These are phyloP conservation scores for Fonsecaea nubica DNA, from an alignment of 2,329 filamentous ascomycete species.

Conservation along the genomic window DNA sequence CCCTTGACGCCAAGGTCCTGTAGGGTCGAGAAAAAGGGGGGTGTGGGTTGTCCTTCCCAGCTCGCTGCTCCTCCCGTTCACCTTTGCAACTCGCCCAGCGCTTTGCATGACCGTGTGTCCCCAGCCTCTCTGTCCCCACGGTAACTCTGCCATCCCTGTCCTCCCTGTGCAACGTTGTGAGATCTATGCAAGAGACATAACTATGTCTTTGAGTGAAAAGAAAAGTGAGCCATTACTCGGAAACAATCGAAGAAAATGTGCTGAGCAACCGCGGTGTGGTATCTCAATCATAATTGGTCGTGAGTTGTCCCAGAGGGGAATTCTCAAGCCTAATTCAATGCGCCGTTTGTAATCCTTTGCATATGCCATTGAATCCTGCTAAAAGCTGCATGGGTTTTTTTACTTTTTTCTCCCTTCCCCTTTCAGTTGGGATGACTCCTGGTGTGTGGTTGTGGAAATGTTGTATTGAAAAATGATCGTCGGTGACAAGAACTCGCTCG, in stretches of 20 bases:
- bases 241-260: conserved; percentile 24
- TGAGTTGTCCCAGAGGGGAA: conserved; percentile 5
- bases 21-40: background rate
- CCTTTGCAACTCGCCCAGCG: background rate
- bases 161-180: conserved; percentile 12
- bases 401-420: background rate
- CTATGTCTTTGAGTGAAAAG: conserved; percentile 21
- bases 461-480: background rate
- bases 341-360: conserved; percentile 3
- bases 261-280: conserved; percentile 28
- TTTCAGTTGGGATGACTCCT: background rate
- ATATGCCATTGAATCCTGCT: background rate
- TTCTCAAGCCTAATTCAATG: conserved; percentile 7
- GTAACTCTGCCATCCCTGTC: conserved; percentile 3
- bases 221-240: conserved; percentile 13
- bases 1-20: background rate
- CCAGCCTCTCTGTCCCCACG: background rate
- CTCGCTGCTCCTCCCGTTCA: background rate
- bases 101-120: background rate
- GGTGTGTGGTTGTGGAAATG: background rate
- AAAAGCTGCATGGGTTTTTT: background rate
- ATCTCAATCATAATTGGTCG: conserved; percentile 33
- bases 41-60: background rate
- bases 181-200: conserved; percentile 37
- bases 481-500: conserved; percentile 7